These are phyloP conservation scores for Spongiforma sp. DNA, from an alignment of 1,284 basidiomycete genomes.

Conservation along the genomic window DNA sequence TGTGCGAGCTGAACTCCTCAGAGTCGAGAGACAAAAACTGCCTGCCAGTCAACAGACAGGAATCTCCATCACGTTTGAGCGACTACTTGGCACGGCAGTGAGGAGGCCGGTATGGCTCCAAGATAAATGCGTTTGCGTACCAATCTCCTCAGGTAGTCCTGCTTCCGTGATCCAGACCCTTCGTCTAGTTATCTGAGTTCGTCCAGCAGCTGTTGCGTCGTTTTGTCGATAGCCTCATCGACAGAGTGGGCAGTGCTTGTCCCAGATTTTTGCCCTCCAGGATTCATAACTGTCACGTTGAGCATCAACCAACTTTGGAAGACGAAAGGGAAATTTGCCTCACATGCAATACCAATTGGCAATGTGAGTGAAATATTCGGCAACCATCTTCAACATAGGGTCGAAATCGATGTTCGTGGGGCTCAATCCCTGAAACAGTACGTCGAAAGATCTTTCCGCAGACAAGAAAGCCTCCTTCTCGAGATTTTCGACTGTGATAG, in stretches of 20 bases:
- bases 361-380: slow-evolving; percentile 8
- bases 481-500: not conserved
- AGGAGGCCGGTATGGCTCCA: not conserved
- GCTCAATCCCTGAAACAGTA: slow-evolving; percentile 7
- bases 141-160: not conserved
- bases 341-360: slow-evolving; percentile 10
- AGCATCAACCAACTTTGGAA: not conserved
- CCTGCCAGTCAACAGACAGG: not conserved
- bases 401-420: not conserved
- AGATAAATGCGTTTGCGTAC: not conserved
- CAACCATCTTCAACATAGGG: slow-evolving; percentile 4
- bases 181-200: not conserved
- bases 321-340: not conserved
- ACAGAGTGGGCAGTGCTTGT: not conserved
- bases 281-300: not conserved
- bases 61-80: not conserved
- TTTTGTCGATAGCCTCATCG: not conserved
- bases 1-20: not conserved
- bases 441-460: not conserved
- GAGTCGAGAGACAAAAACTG: not conserved
- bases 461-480: not conserved
- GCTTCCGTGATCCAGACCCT: not conserved
- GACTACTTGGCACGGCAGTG: not conserved
- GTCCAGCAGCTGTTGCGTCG: not conserved
- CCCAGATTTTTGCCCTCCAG: not conserved